Evolutionary conservation across 1,284 basidiomycete species (phyloP).

Genomic region (Cryptococcus floricola): DNA sequence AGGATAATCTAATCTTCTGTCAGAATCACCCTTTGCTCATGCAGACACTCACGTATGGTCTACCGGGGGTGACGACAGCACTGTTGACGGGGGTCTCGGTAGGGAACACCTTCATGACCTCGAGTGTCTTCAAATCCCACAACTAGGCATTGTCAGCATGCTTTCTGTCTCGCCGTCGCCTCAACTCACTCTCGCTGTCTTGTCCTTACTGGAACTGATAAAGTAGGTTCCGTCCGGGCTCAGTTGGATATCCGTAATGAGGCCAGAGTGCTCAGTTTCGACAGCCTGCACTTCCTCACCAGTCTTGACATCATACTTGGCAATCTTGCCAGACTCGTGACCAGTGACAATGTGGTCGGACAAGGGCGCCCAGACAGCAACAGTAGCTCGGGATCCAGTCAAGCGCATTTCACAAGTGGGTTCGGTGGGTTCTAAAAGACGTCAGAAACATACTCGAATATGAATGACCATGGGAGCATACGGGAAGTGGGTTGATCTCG

Average conservation of each 20-base stretch:
- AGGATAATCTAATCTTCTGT: conserved; percentile 63
- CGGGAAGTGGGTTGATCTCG: conserved; percentile 72
- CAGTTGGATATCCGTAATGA: conserved; percentile 89
- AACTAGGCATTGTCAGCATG: conserved; percentile 55
- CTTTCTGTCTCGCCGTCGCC: too few relatives aligned
- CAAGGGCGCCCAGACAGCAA: conserved; percentile 82
- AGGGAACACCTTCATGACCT: conserved; percentile 86
- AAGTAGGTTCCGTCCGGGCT: conserved; percentile 89
- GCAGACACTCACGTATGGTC: conserved; percentile 66
- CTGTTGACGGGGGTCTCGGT: conserved; percentile 97
- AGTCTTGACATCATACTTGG: conserved; percentile 79
- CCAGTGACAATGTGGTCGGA: conserved; percentile 81
- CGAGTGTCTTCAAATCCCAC: conserved; percentile 82
- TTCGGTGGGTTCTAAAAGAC: conserved; percentile 62
- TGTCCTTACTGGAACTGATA: conserved; percentile 94
- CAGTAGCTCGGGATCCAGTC: conserved; percentile 90
- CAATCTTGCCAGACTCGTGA: conserved; percentile 95
- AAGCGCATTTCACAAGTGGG: conserved; percentile 77
- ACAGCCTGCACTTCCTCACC: conserved; percentile 75
- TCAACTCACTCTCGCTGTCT: conserved; percentile 75
- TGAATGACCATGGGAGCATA: conserved; percentile 47
- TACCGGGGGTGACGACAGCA: conserved; percentile 76
- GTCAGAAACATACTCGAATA: conserved; percentile 6
- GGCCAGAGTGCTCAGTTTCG: conserved; percentile 76
- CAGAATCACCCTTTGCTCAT: not conserved